Percentiles rank a stretch among this genome's conserved stretches.
Evolutionary conservation across 176 grass and related monocot species (phyloP).

Genomic region (Raddia guianensis): DNA sequence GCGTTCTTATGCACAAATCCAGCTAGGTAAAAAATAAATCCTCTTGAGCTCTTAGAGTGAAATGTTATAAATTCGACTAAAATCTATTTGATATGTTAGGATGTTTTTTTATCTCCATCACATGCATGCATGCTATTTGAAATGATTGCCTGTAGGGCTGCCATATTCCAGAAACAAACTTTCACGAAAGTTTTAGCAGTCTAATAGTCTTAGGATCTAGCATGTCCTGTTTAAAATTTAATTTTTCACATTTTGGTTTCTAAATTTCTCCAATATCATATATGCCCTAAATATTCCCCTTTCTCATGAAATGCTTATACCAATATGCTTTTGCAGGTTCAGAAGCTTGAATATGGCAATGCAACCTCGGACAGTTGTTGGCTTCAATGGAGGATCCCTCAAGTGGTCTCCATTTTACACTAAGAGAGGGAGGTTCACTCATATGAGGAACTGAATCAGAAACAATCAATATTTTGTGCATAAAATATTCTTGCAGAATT

Average conservation of each 20-base stretch:
- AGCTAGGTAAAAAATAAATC: background rate
- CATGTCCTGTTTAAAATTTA: background rate
- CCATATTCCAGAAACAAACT: background rate
- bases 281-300: background rate
- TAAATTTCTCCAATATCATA: background rate
- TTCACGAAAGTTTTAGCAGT: background rate
- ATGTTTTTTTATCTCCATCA: background rate
- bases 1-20: background rate
- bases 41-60: background rate
- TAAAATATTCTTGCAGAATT: slow-evolving; percentile 13
- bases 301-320: background rate
- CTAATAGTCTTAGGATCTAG: background rate
- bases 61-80: background rate
- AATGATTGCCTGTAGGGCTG: background rate
- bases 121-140: background rate
- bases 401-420: background rate
- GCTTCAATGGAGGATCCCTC: background rate
- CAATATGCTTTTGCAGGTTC: slow-evolving; percentile 27
- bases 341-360: slow-evolving; percentile 8
- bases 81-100: background rate
- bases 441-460: no score
- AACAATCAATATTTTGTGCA: no score
- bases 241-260: slow-evolving; percentile 3
- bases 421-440: no score
- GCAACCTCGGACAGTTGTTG: background rate